phyloP scores from a whole-genome alignment of 768 basidiomycete genomes.

The Inosperma sp. region DNA sequence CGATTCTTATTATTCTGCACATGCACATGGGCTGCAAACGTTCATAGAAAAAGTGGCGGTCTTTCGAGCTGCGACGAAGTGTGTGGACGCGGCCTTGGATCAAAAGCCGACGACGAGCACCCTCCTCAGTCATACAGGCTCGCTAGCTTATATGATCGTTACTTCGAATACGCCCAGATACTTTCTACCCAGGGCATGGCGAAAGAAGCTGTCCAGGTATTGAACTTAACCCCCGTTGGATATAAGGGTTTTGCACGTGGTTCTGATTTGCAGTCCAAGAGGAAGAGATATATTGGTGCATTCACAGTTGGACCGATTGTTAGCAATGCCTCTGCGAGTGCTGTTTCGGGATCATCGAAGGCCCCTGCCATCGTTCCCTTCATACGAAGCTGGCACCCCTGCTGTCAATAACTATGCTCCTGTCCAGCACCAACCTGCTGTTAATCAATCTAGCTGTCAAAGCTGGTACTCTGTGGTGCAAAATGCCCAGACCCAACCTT shows the following conservation, averaged over 20 bases:
- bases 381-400: constrained; percentile 1
- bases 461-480: constrained; percentile 31
- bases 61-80: constrained; percentile 82
- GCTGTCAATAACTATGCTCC: constrained; percentile 9
- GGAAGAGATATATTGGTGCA: constrained; percentile 37
- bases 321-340: constrained; percentile 16
- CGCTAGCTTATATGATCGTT: constrained; percentile 81
- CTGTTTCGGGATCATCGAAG: constrained; percentile 14
- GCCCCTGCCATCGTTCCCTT: constrained; percentile 16
- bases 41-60: constrained; percentile 97
- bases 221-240: constrained; percentile 71
- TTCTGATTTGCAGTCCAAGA: constrained; percentile 33
- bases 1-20: constrained; percentile 67
- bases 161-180: constrained; percentile 93
- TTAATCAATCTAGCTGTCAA: constrained; percentile 9
- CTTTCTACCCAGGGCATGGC: constrained; percentile 88
- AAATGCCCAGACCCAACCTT: constrained; percentile 36
- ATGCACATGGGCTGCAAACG: constrained; percentile 82
- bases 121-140: constrained; percentile 73
- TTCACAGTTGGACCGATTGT: constrained; percentile 23
- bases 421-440: constrained; percentile 1
- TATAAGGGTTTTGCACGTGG: constrained; percentile 59
- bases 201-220: constrained; percentile 72
- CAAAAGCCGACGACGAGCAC: constrained; percentile 32
- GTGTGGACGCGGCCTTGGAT: constrained; percentile 68